Conservation (phyloP, 768 basidiomycete species). For the Hericium coralloides region DNA sequence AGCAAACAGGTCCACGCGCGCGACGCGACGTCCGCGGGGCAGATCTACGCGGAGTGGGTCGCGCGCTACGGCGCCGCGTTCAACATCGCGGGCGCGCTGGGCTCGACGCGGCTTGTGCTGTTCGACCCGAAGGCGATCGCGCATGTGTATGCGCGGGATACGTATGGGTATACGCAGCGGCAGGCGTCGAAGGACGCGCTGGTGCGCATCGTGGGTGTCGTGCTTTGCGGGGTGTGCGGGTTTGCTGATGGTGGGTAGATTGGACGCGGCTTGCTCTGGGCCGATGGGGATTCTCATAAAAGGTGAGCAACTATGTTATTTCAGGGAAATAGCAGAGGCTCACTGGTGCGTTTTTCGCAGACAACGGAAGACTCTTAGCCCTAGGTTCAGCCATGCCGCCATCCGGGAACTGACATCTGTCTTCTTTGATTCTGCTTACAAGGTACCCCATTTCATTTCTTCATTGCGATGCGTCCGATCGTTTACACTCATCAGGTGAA, state of each 20-base stretch:
- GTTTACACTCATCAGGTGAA: background rate
- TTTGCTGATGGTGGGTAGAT: background rate
- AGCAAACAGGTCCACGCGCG: background rate
- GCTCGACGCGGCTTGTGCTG: slow-evolving; percentile 12
- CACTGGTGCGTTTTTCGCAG: slow-evolving; percentile 7
- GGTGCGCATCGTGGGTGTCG: slow-evolving; percentile 26
- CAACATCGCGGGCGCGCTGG: slow-evolving; percentile 24
- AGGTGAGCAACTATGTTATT: background rate
- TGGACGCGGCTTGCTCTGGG: background rate
- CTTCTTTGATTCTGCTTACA: slow-evolving; percentile 44
- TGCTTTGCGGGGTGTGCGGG: background rate
- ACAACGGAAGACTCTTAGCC: slow-evolving; percentile 41
- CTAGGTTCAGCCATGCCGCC: slow-evolving; percentile 44
- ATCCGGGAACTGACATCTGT: slow-evolving; percentile 37
- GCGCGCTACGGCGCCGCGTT: slow-evolving; percentile 39
- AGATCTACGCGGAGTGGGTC: slow-evolving; percentile 38
- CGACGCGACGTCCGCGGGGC: slow-evolving; percentile 11
- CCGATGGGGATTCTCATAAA: background rate
- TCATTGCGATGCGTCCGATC: too few relatives aligned
- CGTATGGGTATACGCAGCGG: slow-evolving; percentile 37
- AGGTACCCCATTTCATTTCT: slow-evolving; percentile 22
- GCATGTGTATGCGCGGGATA: slow-evolving; percentile 42
- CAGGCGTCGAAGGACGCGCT: slow-evolving; percentile 25
- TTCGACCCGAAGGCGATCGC: slow-evolving; percentile 35
- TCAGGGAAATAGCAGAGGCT: background rate